These are phyloP conservation scores for Xylariaceae sp. DNA, from an alignment of 2,329 filamentous ascomycete species.

Conservation along the genomic window DNA sequence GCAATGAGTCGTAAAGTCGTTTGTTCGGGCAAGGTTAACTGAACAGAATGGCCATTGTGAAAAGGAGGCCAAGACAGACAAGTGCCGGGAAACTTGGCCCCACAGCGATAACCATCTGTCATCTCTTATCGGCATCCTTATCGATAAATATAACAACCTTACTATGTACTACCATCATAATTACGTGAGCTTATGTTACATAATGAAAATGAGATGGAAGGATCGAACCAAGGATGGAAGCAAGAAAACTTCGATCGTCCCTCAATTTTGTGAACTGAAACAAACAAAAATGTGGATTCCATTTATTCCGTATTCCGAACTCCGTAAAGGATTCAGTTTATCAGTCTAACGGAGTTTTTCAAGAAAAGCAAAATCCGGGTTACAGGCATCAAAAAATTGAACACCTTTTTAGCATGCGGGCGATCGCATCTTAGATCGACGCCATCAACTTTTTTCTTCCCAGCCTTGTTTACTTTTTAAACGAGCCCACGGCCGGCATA, in stretches of 20 bases:
- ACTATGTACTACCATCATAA: neutral
- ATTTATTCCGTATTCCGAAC: too few species aligned
- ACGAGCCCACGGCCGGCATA: too few species aligned
- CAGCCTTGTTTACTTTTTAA: too few species aligned
- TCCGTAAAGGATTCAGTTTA: too few species aligned
- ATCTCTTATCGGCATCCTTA: conserved; percentile 3
- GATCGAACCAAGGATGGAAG: neutral
- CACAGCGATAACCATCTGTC: conserved; percentile 1
- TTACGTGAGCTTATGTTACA: neutral
- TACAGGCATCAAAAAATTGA: too few species aligned
- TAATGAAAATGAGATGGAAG: neutral
- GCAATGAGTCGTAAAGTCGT: neutral
- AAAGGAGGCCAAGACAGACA: conserved; percentile 13
- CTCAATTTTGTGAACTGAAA: neutral
- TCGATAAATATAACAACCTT: conserved; percentile 1
- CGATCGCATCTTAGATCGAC: too few species aligned
- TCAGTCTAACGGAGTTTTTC: too few species aligned
- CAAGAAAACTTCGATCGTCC: neutral
- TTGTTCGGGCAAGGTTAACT: neutral
- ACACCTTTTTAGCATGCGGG: too few species aligned
- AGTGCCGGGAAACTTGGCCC: conserved; percentile 8
- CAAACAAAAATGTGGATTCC: too few species aligned
- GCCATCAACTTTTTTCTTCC: too few species aligned
- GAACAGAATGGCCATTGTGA: neutral
- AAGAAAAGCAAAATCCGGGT: too few species aligned